Conservation (phyloP, 495 filamentous ascomycete species). For the Talaromyces ruber region DNA sequence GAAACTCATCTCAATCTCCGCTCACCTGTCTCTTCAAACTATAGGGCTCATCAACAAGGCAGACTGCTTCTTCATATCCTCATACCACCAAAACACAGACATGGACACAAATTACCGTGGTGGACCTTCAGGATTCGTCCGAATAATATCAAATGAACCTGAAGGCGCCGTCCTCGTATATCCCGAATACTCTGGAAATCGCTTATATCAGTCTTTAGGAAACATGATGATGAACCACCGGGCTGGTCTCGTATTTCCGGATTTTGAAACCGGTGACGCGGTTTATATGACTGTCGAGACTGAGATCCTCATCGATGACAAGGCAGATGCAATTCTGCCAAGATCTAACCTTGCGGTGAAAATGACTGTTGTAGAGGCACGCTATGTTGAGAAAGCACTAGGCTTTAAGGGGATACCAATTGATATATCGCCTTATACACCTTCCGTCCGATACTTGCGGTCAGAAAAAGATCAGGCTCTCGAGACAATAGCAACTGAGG, state of each 20-base stretch:
- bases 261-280: conserved; percentile 61
- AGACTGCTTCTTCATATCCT: conserved; percentile 71
- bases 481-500: conserved; percentile 10
- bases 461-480: conserved; percentile 31
- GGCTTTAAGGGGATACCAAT: conserved; percentile 53
- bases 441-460: conserved; percentile 45
- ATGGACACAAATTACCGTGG: conserved; percentile 88
- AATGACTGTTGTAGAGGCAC: conserved; percentile 49
- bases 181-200: conserved; percentile 76
- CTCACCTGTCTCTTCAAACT: conserved; percentile 35
- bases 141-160: conserved; percentile 44
- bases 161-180: conserved; percentile 50
- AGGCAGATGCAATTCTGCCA: conserved; percentile 50
- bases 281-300: conserved; percentile 62
- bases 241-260: conserved; percentile 59
- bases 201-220: conserved; percentile 73
- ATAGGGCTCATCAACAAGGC: conserved; percentile 51
- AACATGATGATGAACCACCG: conserved; percentile 58
- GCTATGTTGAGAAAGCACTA: conserved; percentile 54
- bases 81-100: conserved; percentile 45
- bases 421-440: conserved; percentile 66
- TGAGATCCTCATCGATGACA: conserved; percentile 52
- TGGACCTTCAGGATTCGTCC: conserved; percentile 64
- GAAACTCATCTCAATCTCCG: conserved; percentile 37
- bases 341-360: conserved; percentile 64